phyloP scores from a whole-genome alignment of 208 protist genomes.

The Crithidia brevicula region DNA sequence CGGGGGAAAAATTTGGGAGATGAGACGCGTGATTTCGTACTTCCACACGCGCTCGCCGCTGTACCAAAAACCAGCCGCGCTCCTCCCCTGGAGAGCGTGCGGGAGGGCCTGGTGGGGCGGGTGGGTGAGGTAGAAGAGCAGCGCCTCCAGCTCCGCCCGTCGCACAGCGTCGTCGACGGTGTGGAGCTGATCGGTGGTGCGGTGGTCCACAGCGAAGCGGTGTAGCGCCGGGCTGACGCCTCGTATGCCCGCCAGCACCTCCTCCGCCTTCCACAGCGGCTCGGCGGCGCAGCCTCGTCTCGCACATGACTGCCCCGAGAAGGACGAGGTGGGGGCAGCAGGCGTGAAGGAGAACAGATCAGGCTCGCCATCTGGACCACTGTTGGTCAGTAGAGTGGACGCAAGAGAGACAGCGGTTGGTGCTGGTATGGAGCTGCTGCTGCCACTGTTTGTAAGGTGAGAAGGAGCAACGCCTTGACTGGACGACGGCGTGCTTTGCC shows the following conservation, averaged over 20 bases:
- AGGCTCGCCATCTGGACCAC: no score
- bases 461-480: no score
- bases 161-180: conserved; percentile 76
- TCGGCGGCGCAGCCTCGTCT: no score
- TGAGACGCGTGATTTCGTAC: conserved; percentile 63
- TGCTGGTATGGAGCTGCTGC: not conserved
- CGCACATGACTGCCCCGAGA: not conserved
- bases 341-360: no score
- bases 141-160: conserved; percentile 77
- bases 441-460: not conserved
- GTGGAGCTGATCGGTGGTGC: conserved; percentile 72
- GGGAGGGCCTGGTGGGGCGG: conserved; percentile 79
- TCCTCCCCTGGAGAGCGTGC: conserved; percentile 74
- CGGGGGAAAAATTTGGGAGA: conserved; percentile 75
- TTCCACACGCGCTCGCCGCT: conserved; percentile 89
- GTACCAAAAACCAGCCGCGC: conserved; percentile 73
- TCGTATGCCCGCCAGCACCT: conserved; percentile 34
- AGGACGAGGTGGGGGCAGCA: not conserved
- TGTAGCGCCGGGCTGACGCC: conserved; percentile 46
- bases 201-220: conserved; percentile 55
- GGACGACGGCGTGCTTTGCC: not conserved
- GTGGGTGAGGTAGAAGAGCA: conserved; percentile 63
- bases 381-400: no score
- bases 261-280: conserved; percentile 1
- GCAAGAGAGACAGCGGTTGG: no score